Percentiles rank a stretch among this genome's conserved stretches.
Conservation (phyloP, 495 filamentous ascomycete species). For the Aspergillus homomorphus region DNA sequence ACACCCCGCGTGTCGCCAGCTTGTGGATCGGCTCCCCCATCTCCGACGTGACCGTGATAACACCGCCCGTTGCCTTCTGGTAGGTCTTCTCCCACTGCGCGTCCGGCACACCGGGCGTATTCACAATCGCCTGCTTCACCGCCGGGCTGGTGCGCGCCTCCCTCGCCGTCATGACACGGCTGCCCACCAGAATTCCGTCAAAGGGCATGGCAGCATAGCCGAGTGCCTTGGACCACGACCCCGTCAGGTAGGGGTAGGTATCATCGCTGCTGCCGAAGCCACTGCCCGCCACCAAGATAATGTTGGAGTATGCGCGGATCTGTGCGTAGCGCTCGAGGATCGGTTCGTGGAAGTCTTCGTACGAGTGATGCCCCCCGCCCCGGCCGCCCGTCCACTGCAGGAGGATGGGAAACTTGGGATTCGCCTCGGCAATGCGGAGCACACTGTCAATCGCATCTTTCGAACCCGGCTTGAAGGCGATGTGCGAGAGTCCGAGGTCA, state of each 20-base stretch:
- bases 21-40: slow-evolving; percentile 46
- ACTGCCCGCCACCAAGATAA: slow-evolving; percentile 48
- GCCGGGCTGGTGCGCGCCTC: slow-evolving; percentile 34
- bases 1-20: slow-evolving; percentile 36
- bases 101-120: slow-evolving; percentile 28
- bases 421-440: slow-evolving; percentile 42
- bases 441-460: slow-evolving; percentile 44
- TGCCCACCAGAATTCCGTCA: slow-evolving; percentile 46
- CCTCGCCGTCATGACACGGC: slow-evolving; percentile 48
- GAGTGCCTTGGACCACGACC: slow-evolving; percentile 40
- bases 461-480: slow-evolving; percentile 51
- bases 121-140: slow-evolving; percentile 28
- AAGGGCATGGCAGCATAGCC: slow-evolving; percentile 48
- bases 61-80: slow-evolving; percentile 23
- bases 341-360: slow-evolving; percentile 50
- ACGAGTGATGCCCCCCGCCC: slow-evolving; percentile 52
- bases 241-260: slow-evolving; percentile 47
- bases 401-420: slow-evolving; percentile 45
- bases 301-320: slow-evolving; percentile 42
- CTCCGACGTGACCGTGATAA: slow-evolving; percentile 39
- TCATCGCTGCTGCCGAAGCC: slow-evolving; percentile 48
- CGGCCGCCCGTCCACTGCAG: slow-evolving; percentile 53
- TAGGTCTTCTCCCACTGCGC: slow-evolving; percentile 34
- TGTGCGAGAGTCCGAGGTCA: slow-evolving; percentile 46
- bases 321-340: slow-evolving; percentile 42